phyloP scores from a whole-genome alignment of 2,329 filamentous ascomycete species.

The Onygenales sp. region DNA sequence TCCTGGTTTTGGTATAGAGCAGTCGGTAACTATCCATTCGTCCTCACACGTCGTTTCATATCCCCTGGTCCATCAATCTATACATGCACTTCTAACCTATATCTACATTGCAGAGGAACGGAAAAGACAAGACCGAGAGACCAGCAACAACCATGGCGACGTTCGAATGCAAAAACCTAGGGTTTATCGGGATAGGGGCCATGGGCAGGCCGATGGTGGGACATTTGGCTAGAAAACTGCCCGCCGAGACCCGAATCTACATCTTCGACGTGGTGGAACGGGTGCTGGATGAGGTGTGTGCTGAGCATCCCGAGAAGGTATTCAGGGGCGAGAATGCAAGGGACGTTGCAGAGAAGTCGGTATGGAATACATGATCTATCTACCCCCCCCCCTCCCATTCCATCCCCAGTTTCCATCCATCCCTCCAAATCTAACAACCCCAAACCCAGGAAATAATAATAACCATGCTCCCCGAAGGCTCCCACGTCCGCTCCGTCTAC shows the following conservation, averaged over 20 bases:
- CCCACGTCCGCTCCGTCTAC: slow-evolving; percentile 43
- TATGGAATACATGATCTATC: slow-evolving; percentile 19
- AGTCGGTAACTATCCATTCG: no score
- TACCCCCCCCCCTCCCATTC: no score
- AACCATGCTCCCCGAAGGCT: slow-evolving; percentile 46
- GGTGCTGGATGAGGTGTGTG: slow-evolving; percentile 34
- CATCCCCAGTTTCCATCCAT: not conserved
- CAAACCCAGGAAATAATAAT: slow-evolving; percentile 37
- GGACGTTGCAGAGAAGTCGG: slow-evolving; percentile 42
- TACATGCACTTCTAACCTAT: no score
- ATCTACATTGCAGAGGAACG: no score
- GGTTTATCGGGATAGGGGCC: slow-evolving; percentile 47
- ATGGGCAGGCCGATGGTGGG: slow-evolving; percentile 47
- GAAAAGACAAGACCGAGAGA: no score
- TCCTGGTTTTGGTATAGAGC: no score
- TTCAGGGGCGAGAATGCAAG: slow-evolving; percentile 33
- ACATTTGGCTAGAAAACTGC: slow-evolving; percentile 41
- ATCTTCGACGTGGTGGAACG: slow-evolving; percentile 41
- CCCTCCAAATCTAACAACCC: not conserved
- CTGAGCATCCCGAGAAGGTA: slow-evolving; percentile 30
- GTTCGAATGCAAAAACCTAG: slow-evolving; percentile 6
- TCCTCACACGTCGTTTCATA: no score
- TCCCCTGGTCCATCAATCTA: no score
- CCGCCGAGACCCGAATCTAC: slow-evolving; percentile 33
- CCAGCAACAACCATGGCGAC: not conserved